Conservation (phyloP, 2,329 filamentous ascomycete species). For the Sphaerulina musiva region DNA sequence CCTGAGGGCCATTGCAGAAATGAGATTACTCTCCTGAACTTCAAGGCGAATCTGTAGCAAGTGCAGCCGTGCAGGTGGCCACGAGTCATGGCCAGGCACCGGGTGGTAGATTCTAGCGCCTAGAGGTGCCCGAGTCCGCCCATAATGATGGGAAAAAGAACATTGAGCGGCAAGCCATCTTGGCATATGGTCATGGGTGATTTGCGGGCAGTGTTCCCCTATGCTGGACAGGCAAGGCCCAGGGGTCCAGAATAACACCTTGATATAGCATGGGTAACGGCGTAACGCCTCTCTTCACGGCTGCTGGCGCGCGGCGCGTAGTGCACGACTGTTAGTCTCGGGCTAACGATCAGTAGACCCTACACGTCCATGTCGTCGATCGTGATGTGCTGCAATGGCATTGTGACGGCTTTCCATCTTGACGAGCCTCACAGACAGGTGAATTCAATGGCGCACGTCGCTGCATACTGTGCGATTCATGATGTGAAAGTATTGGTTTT, state of each 20-base stretch:
- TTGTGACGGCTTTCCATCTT: background rate
- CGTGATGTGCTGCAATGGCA: background rate
- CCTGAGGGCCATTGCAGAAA: slow-evolving; percentile 2
- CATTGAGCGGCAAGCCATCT: too few species aligned
- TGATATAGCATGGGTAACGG: too few species aligned
- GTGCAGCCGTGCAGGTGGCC: too few species aligned
- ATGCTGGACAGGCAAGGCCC: background rate
- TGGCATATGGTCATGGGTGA: too few species aligned
- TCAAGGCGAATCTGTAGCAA: background rate
- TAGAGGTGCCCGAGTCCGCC: background rate
- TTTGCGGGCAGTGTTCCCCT: background rate
- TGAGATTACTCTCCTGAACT: slow-evolving; percentile 12
- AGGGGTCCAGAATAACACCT: background rate
- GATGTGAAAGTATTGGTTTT: background rate
- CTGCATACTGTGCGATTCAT: too few species aligned
- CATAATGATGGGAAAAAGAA: too few species aligned
- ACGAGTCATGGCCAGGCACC: background rate
- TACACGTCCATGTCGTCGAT: background rate
- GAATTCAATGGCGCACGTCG: too few species aligned
- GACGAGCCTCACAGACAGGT: too few species aligned
- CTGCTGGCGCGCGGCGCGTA: background rate
- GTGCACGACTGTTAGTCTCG: background rate
- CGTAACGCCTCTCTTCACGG: background rate
- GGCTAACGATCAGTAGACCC: too few species aligned
- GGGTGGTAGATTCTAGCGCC: background rate